Evolutionary conservation across 2,329 filamentous ascomycete species (phyloP).

Genomic region (Fusarium nisikadoi): DNA sequence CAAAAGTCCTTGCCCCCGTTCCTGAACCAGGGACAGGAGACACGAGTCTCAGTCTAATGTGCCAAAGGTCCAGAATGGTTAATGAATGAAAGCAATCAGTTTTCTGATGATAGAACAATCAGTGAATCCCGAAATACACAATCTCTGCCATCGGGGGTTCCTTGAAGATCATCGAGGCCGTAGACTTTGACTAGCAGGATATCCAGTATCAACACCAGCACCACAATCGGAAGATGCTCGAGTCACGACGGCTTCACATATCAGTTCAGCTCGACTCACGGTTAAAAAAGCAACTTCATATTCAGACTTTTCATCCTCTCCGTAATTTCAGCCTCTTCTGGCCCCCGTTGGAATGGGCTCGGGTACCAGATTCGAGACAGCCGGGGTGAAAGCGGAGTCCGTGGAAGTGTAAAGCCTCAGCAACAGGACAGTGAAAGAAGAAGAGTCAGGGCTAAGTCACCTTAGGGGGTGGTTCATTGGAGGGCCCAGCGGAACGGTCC

Average conservation of each 20-base stretch:
- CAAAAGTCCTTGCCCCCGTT: conserved; percentile 9
- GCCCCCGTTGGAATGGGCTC: conserved; percentile 36
- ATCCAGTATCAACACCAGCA: conserved; percentile 3
- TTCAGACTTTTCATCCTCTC: conserved; percentile 7
- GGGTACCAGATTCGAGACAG: conserved; percentile 39
- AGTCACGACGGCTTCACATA: conserved; percentile 19
- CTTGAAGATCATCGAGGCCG: background rate
- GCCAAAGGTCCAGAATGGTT: conserved; percentile 7
- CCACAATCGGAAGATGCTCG: conserved; percentile 18
- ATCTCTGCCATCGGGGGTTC: background rate
- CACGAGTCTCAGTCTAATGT: conserved; percentile 27
- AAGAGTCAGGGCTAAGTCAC: background rate
- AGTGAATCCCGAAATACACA: background rate
- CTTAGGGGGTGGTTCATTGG: conserved; percentile 25
- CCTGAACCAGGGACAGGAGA: conserved; percentile 16
- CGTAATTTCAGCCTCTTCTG: conserved; percentile 30
- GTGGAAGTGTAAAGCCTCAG: conserved; percentile 3
- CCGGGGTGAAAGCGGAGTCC: conserved; percentile 19
- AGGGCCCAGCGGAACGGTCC: conserved; percentile 44
- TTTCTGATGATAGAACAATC: background rate
- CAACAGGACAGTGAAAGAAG: background rate
- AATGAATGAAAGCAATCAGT: background rate
- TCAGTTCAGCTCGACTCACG: conserved; percentile 21
- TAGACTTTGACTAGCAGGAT: background rate
- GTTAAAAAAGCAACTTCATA: background rate